Evolutionary conservation across 352 stramenopile genomes (phyloP).

Genomic region (Phytophthora nicotianae): DNA sequence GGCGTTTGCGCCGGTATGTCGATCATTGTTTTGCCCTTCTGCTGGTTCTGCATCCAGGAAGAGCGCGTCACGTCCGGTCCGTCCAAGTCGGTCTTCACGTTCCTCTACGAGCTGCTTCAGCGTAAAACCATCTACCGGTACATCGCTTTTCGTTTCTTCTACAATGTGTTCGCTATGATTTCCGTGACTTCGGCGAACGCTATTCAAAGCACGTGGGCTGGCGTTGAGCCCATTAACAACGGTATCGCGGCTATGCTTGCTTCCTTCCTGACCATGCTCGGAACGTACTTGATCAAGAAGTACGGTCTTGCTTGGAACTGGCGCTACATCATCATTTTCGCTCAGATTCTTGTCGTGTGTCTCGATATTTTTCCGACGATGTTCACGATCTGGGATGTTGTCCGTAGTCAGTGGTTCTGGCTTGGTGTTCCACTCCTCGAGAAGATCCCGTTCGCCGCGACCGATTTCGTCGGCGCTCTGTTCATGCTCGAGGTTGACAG

Average conservation of each 20-base stretch:
- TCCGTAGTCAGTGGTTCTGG: slow-evolving; percentile 76
- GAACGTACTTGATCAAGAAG: slow-evolving; percentile 39
- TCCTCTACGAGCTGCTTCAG: slow-evolving; percentile 53
- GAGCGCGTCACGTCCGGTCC: slow-evolving; percentile 30
- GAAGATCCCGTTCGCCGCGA: slow-evolving; percentile 46
- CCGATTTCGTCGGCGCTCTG: slow-evolving; percentile 48
- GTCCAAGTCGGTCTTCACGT: slow-evolving; percentile 43
- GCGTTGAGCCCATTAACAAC: slow-evolving; percentile 68
- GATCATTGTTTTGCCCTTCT: slow-evolving; percentile 44
- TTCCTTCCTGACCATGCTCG: slow-evolving; percentile 48
- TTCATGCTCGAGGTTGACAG: slow-evolving; percentile 63
- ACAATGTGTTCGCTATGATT: slow-evolving; percentile 53
- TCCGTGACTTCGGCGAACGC: slow-evolving; percentile 53
- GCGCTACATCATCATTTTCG: slow-evolving; percentile 46
- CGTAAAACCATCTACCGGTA: slow-evolving; percentile 52
- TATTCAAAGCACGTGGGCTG: slow-evolving; percentile 63
- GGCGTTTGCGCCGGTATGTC: slow-evolving; percentile 40
- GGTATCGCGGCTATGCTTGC: slow-evolving; percentile 57
- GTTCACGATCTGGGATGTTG: slow-evolving; percentile 70
- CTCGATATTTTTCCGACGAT: slow-evolving; percentile 57
- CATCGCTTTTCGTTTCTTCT: slow-evolving; percentile 63
- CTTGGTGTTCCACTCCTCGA: slow-evolving; percentile 63
- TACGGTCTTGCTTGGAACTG: slow-evolving; percentile 62
- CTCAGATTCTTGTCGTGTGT: slow-evolving; percentile 50
- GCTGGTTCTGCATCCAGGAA: slow-evolving; percentile 58